Evolutionary conservation across 352 stramenopile genomes (phyloP), one percentile per base, ranked within the genome.

Genomic region (Phytophthora boehmeriae): DNA sequence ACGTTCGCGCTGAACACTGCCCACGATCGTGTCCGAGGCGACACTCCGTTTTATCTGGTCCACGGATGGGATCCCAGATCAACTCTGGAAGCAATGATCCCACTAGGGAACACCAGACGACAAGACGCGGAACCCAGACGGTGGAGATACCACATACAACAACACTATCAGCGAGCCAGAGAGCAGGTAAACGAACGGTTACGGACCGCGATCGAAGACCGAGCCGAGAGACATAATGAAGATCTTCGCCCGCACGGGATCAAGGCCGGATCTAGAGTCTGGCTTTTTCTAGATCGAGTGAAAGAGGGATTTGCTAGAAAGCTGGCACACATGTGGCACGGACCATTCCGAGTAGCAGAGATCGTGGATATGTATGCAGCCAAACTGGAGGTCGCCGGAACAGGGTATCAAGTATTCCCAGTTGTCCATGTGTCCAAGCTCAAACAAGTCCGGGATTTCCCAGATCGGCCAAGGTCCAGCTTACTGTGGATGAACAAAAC

Each of bases 1-100:
- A 51, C 53, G 6, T 68, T 75, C 27, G 63, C 68, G 5, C 23
- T 76, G 1, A 76, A 69, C 2, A 39, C 59, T 13, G 27, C 46
- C 6, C 32, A 53, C 22, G 46, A 41, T 41, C 46, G 14, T 13
- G 17, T 53, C 2, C 25, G 46, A n/a, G 28, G 32, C 13, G 32
- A 53, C 46, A n/a, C 46, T 6, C 46, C 46, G 2, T 53, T 53
- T 25, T 53, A 53, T 28, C 28, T 53, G 16, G 27, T 22, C 3
- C 27, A 53, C 27, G 46, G 46, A 13, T 53, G 46, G 46, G 32
- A 53, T 1, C n/a, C 47, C 28, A 2, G 41, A 36, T 59, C 57
- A 4, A 65, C 49, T 4, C 17, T 65, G 17, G 48, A 65, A n/a
- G 50, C 61, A 10, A 32, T 28, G 27, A 10, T 54, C 11, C 20